phyloP scores from a whole-genome alignment of 306 rosid species.

The Pyrus communis region DNA sequence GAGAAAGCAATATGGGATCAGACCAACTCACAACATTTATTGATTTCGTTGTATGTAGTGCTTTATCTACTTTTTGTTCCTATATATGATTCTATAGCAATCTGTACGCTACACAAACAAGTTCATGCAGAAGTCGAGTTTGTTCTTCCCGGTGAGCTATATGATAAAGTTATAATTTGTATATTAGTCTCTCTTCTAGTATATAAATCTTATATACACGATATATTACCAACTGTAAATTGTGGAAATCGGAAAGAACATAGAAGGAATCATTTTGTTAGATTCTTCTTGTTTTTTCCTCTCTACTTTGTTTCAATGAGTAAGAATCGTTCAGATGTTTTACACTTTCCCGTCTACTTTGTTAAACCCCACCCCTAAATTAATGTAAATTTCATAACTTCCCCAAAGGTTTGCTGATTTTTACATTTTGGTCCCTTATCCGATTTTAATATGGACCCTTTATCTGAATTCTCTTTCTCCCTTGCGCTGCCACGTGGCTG shows the following conservation, averaged over 20 bases:
- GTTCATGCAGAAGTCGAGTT: constrained; percentile 3
- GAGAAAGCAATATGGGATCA: constrained; percentile 3
- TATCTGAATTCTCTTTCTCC: too few species aligned
- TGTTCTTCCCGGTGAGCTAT: constrained; percentile 18
- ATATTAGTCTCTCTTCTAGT: background rate
- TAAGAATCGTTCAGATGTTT: background rate
- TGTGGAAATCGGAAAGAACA: background rate
- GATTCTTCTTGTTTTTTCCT: background rate
- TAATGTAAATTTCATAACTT: too few species aligned
- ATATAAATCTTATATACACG: background rate
- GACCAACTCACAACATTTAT: background rate
- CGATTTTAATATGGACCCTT: too few species aligned
- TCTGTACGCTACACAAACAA: constrained; percentile 2
- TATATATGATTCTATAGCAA: constrained; percentile 2
- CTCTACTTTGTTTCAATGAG: background rate
- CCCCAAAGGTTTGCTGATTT: too few species aligned
- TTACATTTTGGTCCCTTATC: too few species aligned
- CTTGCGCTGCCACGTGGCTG: too few species aligned
- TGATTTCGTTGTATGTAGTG: constrained; percentile 7
- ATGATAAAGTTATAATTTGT: constrained; percentile 6
- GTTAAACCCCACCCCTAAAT: too few species aligned
- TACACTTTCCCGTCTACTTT: background rate
- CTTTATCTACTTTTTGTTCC: background rate
- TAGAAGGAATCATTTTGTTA: background rate
- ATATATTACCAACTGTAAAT: background rate